phyloP scores from a whole-genome alignment of 495 filamentous ascomycete species.

The Cenococcum geophilum region DNA sequence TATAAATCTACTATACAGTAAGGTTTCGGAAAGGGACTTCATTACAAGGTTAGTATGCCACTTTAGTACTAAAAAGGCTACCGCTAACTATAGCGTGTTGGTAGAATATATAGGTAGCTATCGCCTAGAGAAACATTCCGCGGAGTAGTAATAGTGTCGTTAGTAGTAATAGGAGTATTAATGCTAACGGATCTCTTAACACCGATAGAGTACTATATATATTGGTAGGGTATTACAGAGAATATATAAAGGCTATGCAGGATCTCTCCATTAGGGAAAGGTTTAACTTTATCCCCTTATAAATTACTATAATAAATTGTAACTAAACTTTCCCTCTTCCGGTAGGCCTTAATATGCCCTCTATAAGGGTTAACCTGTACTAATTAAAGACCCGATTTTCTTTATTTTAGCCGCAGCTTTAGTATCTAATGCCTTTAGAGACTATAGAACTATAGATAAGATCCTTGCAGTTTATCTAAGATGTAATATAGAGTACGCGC shows the following conservation, averaged over 20 bases:
- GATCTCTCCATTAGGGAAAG: background rate
- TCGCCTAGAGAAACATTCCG: background rate
- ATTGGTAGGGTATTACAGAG: conserved; percentile 4
- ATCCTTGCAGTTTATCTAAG: conserved; percentile 19
- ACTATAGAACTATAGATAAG: conserved; percentile 27
- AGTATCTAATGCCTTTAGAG: conserved; percentile 1
- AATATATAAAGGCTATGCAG: conserved; percentile 8
- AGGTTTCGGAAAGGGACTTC: background rate
- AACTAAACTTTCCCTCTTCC: background rate
- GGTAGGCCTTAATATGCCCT: background rate
- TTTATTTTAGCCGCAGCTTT: background rate
- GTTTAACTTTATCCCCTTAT: background rate
- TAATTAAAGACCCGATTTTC: background rate
- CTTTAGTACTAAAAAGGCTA: background rate
- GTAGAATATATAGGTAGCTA: conserved; percentile 4
- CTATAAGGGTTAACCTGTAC: background rate
- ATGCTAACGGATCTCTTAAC: background rate
- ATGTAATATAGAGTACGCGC: conserved; percentile 18
- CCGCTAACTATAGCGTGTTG: conserved; percentile 3
- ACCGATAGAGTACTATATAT: conserved; percentile 2
- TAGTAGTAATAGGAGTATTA: background rate
- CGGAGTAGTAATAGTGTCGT: no score
- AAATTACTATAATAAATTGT: background rate
- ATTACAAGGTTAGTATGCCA: conserved; percentile 12
- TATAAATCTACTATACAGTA: background rate